Base-by-base conservation (phyloP, 2,329 filamentous ascomycete genomes). In the Alternaria sp. region DNA sequence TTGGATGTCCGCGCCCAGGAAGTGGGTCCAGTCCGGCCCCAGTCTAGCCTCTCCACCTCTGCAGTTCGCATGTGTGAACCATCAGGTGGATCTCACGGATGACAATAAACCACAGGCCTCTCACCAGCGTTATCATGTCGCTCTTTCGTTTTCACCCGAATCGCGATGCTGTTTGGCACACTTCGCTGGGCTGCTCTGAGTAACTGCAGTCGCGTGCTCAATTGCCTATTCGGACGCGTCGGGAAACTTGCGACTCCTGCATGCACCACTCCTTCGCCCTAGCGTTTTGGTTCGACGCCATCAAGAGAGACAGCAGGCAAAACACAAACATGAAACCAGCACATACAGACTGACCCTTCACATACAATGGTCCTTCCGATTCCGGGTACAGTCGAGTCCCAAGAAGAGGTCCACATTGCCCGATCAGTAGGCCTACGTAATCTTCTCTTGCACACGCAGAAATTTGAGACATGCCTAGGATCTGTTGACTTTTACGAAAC, bases 331-430 rank as follows among this genome's bases (percentile, higher is more conserved):
- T 72, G 44, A 78, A 77, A 2, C 69, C 76, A 7, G 75, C 75
- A 49, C 76, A 78, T 8, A 78, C 71, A 0, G 68, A 66, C 62
- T 73, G 70, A 3, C 76, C 77, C 40, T 75, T 77, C 21, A 72
- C 62, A 41, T 77, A 78, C 24, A 63, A 69, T 4, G 76, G 76
- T 3, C 60, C 67, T 28, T 78, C 75, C 2, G 51, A 58, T 3
- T 52, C 56, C 1, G 76, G 76, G 55, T 76, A 78, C 56, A 78
- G 58, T 7, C 74, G 60, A 21, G 75, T 77, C 2, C 76, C 75
- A 2, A 78, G 67, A 14, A 78, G 44, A 6, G 76, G 75, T 7
- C 75, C 75, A 48, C 74, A 77, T 56, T 81, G 90, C 0, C 88
- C 89, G 40, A 91, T 80, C 64, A 89, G 17, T 17, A 17, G 17